Percentiles rank a stretch among this genome's conserved stretches.
Conservation (phyloP, 495 filamentous ascomycete species). For the Immersiella caudata region DNA sequence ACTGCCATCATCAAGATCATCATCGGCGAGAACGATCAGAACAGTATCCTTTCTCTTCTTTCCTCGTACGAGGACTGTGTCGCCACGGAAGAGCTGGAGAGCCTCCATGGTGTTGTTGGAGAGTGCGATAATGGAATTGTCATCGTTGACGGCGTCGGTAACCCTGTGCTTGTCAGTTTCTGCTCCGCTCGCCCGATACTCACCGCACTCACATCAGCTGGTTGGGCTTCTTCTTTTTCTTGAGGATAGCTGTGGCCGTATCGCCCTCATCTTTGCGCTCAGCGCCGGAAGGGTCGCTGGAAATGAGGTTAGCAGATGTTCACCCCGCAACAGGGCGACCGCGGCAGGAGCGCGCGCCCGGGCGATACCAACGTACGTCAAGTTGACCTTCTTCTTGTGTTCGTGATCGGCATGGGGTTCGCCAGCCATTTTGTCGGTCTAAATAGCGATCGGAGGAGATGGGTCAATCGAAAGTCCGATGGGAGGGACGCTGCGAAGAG, state of each 20-base stretch:
- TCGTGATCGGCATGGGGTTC: constrained; percentile 58
- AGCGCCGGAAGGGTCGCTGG: constrained; percentile 84
- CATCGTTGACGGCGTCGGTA: constrained; percentile 97
- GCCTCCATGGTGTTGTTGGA: constrained; percentile 99
- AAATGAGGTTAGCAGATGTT: constrained; percentile 37
- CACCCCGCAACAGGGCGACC: not conserved
- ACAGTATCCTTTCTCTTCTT: constrained; percentile 99
- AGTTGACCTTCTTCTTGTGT: constrained; percentile 90
- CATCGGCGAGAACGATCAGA: constrained; percentile 93
- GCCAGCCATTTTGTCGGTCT: constrained; percentile 40
- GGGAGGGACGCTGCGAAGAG: constrained; percentile 17
- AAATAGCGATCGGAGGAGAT: not conserved
- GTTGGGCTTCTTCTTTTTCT: constrained; percentile 99
- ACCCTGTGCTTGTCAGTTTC: constrained; percentile 65
- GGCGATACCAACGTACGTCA: constrained; percentile 66
- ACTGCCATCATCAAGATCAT: constrained; percentile 95
- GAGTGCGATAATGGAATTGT: constrained; percentile 98
- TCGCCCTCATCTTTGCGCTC: constrained; percentile 88
- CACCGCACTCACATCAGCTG: constrained; percentile 76
- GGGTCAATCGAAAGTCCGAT: constrained; percentile 21
- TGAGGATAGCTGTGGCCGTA: constrained; percentile 94
- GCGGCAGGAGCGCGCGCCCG: not conserved
- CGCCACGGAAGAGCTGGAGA: constrained; percentile 95
- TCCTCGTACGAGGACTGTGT: constrained; percentile 96
- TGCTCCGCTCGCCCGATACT: constrained; percentile 10